Base-by-base conservation (phyloP, 345 rosid genomes). In the Dimocarpus longan region DNA sequence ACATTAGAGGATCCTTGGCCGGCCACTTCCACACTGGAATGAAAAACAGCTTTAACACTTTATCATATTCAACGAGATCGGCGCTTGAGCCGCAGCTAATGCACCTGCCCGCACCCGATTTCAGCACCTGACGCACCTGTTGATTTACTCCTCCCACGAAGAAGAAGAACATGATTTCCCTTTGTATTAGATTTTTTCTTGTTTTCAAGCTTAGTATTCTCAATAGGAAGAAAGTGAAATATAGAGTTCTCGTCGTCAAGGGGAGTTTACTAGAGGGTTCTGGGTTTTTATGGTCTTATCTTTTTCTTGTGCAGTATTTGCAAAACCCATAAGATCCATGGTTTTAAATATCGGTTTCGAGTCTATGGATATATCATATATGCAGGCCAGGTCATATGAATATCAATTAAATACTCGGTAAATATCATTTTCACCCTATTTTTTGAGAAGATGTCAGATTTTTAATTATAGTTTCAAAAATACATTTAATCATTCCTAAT, bases 11-110 rank as follows among this genome's bases (percentile, higher is more conserved):
- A 0, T 91, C 91, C 75, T 91, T 89, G 0, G 85, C 97, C 0
- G 95, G 96, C 96, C 98, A 93, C 78, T 82, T 91, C 97, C 98
- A 93, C 50, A 90, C 92, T 10, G 98, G 95, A 72, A 95, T 83
- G 76, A 95, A 95, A 89, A 95, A 95, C 11, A 87, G 76, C 84
- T 93, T 95, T 69, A 95, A 83, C 9, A 92, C 96, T 65, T 93
- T 93, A 48, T 95, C 98, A 88, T 88, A 93, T 0, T 93, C 91
- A 5, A 95, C 97, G 32, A 93, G 92, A 84, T 95, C 98, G 22
- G 97, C 97, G 54, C 68, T 79, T 12, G 97, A 93, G 5, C 90
- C 87, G 75, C 99, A 93, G 70, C 79, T 81, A 24, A 93, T 83
- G 89, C 98, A 93, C 62, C 84, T 84, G 11, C 93, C 93, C 16